phyloP scores from a whole-genome alignment of 1,284 basidiomycete genomes.

The Rhizoctonia solani region DNA sequence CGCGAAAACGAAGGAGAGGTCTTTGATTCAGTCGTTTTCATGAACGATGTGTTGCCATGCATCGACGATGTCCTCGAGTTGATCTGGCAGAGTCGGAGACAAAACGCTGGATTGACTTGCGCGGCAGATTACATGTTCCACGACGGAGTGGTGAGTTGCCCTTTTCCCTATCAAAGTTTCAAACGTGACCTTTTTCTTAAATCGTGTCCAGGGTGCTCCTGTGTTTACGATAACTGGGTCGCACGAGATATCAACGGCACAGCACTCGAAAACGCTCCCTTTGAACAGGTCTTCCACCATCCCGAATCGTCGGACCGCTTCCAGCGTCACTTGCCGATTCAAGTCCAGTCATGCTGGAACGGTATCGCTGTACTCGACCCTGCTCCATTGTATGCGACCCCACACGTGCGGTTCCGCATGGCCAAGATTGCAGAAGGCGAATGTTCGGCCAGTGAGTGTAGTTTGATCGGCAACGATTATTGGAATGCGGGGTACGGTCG shows the following conservation, averaged over 20 bases:
- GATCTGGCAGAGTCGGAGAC: conserved; percentile 87
- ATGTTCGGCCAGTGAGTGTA: conserved; percentile 92
- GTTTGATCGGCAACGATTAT: conserved; percentile 93
- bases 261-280: conserved; percentile 93
- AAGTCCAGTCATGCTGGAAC: conserved; percentile 97
- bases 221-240: conserved; percentile 99
- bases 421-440: conserved; percentile 77
- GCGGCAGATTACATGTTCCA: conserved; percentile 98
- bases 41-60: conserved; percentile 97
- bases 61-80: conserved; percentile 94
- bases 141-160: conserved; percentile 73
- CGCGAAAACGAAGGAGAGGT: conserved; percentile 87
- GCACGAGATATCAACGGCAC: conserved; percentile 96
- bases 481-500: conserved; percentile 91
- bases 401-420: conserved; percentile 92
- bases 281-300: conserved; percentile 90
- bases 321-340: conserved; percentile 87
- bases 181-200: conserved; percentile 19
- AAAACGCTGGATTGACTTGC: conserved; percentile 96
- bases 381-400: conserved; percentile 86
- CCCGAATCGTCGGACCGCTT: conserved; percentile 73
- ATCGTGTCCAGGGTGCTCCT: conserved; percentile 60
- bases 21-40: conserved; percentile 94
- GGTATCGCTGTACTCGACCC: conserved; percentile 92
- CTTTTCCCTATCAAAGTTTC: background rate